These are phyloP conservation scores for Skeletonema costatum DNA, from an alignment of 108 stramenopile species.

Conservation along the genomic window DNA sequence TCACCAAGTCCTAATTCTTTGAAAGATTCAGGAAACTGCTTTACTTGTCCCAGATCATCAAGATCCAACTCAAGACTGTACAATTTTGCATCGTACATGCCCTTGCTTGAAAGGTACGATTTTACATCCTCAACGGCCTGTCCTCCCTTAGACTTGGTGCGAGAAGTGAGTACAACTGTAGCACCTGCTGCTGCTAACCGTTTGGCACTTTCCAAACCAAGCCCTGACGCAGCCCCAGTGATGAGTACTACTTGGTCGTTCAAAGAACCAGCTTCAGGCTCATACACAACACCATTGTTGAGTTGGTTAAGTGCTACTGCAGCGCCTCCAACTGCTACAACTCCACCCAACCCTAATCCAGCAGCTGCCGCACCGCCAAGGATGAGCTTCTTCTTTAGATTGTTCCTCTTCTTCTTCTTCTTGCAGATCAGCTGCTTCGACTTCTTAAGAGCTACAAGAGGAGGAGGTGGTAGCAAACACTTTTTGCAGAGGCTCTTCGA, in stretches of 20 bases:
- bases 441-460: background rate
- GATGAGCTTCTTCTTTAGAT: slow-evolving; percentile 3
- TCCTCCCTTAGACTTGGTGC: slow-evolving; percentile 57
- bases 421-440: background rate
- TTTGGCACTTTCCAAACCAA: slow-evolving; percentile 85
- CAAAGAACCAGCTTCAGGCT: slow-evolving; percentile 42
- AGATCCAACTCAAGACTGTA: slow-evolving; percentile 63
- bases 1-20: slow-evolving; percentile 31
- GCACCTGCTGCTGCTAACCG: slow-evolving; percentile 78
- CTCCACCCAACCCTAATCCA: background rate
- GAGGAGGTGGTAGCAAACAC: background rate
- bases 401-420: slow-evolving; percentile 4
- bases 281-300: slow-evolving; percentile 16
- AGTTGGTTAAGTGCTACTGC: slow-evolving; percentile 10
- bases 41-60: slow-evolving; percentile 63
- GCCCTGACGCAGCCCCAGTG: slow-evolving; percentile 79
- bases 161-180: slow-evolving; percentile 74
- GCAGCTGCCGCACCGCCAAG: slow-evolving; percentile 9
- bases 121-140: slow-evolving; percentile 55
- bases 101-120: slow-evolving; percentile 41
- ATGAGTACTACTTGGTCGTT: slow-evolving; percentile 64
- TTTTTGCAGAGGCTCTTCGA: background rate
- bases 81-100: slow-evolving; percentile 37
- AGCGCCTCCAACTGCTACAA: background rate
- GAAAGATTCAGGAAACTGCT: slow-evolving; percentile 59